Base-by-base conservation (phyloP, 495 filamentous ascomycete species). In the Penicillium lagena region DNA sequence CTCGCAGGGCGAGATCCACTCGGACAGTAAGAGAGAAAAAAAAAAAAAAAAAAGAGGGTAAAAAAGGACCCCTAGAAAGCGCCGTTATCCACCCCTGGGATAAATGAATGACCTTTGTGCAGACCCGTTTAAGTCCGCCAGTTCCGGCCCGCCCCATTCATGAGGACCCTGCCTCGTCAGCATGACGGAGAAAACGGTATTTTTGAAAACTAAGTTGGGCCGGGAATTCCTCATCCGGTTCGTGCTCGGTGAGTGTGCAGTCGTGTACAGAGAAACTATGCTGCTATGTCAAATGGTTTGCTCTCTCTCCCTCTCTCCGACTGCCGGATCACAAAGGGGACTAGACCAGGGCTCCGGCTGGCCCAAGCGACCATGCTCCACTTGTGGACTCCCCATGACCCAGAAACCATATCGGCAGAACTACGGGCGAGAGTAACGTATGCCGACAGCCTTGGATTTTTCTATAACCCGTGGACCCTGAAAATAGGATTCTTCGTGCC, bases 321-420 rank as follows among this genome's bases (percentile, higher is more conserved):
- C 10, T 4, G 44, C 32, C 32, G n/a, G 30, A 45, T 54, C 51
- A 7, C 33, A 44, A 53, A 46, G 43, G 6, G 15, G 39, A 58
- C 56, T 61, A 61, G 55, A 51, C 56, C 59, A 61, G 55, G 55
- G 58, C 52, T 54, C 55, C 58, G 55, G 58, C 44, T 56, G 39
- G 40, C 35, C 39, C 44, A 60, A 58, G 55, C 55, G 55, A 55
- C 47, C 9, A 14, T 37, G 32, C 33, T 43, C 52, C 49, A 47
- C 32, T 35, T 15, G 32, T 10, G n/a, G 10, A 39, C 17, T n/a
- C 33, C 7, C 10, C 17, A 36, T 35, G 29, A 12, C 46, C 31
- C 34, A 41, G 38, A 28, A 27, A 45, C 37, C 42, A 45, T 49
- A 27, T 54, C 57, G 54, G 57, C 40, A 52, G 46, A 60, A 60